Conservation (phyloP, 768 basidiomycete genomes). For the Obba rivulosa region DNA sequence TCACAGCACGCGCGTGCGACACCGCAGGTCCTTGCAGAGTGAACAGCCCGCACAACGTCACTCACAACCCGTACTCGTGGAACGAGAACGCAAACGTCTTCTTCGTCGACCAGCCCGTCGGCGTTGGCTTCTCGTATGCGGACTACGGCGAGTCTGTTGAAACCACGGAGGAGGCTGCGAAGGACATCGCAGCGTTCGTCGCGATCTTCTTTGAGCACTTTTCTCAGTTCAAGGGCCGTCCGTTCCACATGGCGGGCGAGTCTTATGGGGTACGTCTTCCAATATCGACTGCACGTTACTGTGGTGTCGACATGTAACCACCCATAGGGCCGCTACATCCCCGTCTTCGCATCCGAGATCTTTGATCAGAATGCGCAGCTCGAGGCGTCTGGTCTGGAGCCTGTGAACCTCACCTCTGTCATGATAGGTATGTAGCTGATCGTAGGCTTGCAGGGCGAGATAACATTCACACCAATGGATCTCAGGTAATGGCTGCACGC, state of each 20-base stretch:
- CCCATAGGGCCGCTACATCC: conserved; percentile 44
- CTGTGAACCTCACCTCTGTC: conserved; percentile 43
- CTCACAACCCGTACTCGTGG: conserved; percentile 59
- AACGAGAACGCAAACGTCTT: conserved; percentile 59
- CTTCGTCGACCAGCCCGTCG: conserved; percentile 39
- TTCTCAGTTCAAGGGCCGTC: conserved; percentile 59
- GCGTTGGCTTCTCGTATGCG: conserved; percentile 36
- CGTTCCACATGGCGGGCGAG: conserved; percentile 38
- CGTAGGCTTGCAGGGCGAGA: not conserved
- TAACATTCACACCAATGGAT: not conserved
- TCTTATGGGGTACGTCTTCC: conserved; percentile 42
- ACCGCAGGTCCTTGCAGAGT: conserved; percentile 67
- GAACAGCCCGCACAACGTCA: conserved; percentile 41
- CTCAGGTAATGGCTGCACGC: conserved; percentile 41
- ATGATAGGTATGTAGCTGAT: conserved; percentile 36
- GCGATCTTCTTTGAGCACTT: conserved; percentile 74
- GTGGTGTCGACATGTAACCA: not conserved
- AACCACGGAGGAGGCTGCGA: conserved; percentile 62
- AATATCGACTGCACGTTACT: not conserved
- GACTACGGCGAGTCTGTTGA: conserved; percentile 58
- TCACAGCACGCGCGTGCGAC: conserved; percentile 30
- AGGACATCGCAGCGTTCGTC: conserved; percentile 67
- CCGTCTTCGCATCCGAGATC: conserved; percentile 42
- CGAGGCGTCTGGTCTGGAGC: conserved; percentile 39
- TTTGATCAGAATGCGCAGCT: conserved; percentile 43